Percentiles rank a stretch among this genome's conserved stretches.
Evolutionary conservation across 176 grass and related monocot genomes (phyloP).

Genomic region (Ensete glaucum): DNA sequence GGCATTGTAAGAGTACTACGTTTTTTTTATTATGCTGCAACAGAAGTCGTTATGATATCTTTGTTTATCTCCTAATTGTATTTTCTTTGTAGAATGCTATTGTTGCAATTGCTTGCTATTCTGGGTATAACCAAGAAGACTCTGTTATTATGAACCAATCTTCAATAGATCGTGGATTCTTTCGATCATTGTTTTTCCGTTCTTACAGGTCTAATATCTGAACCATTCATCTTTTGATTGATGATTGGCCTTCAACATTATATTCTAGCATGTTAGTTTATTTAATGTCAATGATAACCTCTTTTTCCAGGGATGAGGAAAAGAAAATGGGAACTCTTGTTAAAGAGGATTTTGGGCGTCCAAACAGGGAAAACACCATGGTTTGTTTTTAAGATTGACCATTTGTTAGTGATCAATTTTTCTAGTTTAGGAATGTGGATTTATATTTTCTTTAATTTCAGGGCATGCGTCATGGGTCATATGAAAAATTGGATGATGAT

Average conservation of each 20-base stretch:
- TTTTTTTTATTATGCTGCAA: neutral
- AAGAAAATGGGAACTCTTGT: constrained; percentile 98
- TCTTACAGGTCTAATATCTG: constrained; percentile 60
- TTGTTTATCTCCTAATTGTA: constrained; percentile 7
- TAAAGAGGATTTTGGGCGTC: constrained; percentile 93
- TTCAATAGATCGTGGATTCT: constrained; percentile 97
- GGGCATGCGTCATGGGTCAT: constrained; percentile 98
- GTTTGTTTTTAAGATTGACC: constrained; percentile 25
- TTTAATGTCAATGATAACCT: constrained; percentile 6
- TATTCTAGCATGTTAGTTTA: constrained; percentile 9
- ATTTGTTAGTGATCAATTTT: constrained; percentile 4
- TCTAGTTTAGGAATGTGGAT: neutral
- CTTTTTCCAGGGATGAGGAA: constrained; percentile 68
- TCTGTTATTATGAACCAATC: constrained; percentile 99
- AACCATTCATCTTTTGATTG: constrained; percentile 5
- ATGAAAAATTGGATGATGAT: constrained; percentile 97
- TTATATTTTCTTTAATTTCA: constrained; percentile 29
- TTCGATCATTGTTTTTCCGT: constrained; percentile 91
- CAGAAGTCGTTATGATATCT: constrained; percentile 6
- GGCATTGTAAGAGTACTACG: constrained; percentile 63
- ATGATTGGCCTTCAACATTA: constrained; percentile 7
- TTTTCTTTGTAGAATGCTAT: constrained; percentile 82
- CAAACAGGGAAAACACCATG: constrained; percentile 96
- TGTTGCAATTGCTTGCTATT: constrained; percentile 98
- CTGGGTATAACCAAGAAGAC: constrained; percentile 99